Conservation (phyloP, 306 rosid genomes). For the Glycine soja region DNA sequence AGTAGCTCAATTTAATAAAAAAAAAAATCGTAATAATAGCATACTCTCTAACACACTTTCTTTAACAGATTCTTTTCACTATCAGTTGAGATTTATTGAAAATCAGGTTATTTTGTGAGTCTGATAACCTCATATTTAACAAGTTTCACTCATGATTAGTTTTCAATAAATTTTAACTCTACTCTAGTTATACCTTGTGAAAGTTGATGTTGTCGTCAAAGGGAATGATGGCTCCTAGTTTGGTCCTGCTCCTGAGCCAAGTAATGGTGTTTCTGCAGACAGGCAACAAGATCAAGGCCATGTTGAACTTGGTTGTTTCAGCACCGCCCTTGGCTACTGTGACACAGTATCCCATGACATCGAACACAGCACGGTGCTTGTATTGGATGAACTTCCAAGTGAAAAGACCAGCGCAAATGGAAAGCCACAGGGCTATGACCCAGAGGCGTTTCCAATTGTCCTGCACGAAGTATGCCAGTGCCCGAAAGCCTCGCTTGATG, state of each 20-base stretch:
- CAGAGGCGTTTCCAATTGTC: conserved; percentile 88
- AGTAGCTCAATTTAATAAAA: neutral
- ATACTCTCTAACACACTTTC: no score
- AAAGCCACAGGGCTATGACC: conserved; percentile 73
- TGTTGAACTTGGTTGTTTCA: conserved; percentile 85
- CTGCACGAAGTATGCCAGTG: conserved; percentile 64
- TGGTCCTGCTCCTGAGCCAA: conserved; percentile 81
- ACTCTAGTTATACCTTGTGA: conserved; percentile 64
- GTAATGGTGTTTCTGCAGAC: conserved; percentile 88
- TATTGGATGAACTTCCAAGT: conserved; percentile 85
- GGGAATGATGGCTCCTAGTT: conserved; percentile 64
- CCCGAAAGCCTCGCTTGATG: conserved; percentile 51
- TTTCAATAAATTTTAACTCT: no score
- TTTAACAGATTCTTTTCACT: no score
- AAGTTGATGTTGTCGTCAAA: conserved; percentile 89
- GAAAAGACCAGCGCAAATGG: conserved; percentile 68
- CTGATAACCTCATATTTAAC: no score
- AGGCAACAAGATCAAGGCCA: conserved; percentile 82
- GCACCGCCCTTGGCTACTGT: conserved; percentile 82
- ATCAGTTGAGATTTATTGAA: no score
- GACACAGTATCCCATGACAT: conserved; percentile 90
- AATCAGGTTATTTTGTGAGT: no score
- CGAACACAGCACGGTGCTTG: conserved; percentile 68
- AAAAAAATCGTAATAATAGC: neutral
- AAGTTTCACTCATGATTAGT: no score